These are phyloP conservation scores for Ichthyophthirius multifiliis DNA, from an alignment of 169 alveolate genomes.

Conservation along the genomic window DNA sequence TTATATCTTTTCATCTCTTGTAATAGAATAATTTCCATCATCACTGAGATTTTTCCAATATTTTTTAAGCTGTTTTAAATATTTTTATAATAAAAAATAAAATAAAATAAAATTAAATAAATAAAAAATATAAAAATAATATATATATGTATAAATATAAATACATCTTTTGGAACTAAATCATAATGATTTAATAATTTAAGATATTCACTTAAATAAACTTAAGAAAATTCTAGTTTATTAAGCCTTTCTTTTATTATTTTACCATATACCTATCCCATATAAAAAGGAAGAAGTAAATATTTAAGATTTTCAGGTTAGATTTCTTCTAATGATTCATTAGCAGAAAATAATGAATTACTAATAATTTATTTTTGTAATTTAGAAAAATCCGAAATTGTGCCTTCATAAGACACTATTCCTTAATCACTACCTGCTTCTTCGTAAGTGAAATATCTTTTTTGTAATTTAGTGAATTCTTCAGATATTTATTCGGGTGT, in stretches of 20 bases:
- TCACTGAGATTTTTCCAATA: slow-evolving; percentile 11
- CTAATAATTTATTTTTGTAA: not conserved
- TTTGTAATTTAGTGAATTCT: not conserved
- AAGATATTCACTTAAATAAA: slow-evolving; percentile 29
- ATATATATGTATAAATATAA: too few species aligned
- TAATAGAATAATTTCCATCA: not conserved
- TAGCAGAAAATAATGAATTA: slow-evolving; percentile 30
- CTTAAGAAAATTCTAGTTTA: slow-evolving; percentile 30
- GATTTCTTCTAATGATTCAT: slow-evolving; percentile 46
- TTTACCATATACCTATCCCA: slow-evolving; percentile 31
- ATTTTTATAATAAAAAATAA: too few species aligned
- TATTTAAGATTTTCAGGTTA: slow-evolving; percentile 38
- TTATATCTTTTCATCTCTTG: slow-evolving; percentile 44
- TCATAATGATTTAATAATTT: slow-evolving; percentile 37
- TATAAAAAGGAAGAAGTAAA: slow-evolving; percentile 40
- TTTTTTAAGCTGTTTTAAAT: not conserved
- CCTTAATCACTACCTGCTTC: not conserved
- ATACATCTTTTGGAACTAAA: slow-evolving; percentile 9
- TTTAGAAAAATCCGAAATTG: not conserved
- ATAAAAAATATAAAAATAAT: not conserved
- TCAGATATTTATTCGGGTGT: not conserved
- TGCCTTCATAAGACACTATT: not conserved
- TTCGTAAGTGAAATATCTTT: not conserved
- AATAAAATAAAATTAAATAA: not conserved
- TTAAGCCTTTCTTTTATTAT: slow-evolving; percentile 1